A percentile compares a stretch with the other conserved stretches of the same genome.
phyloP scores from a whole-genome alignment of 768 basidiomycete species.

The Mrakia gelida region DNA sequence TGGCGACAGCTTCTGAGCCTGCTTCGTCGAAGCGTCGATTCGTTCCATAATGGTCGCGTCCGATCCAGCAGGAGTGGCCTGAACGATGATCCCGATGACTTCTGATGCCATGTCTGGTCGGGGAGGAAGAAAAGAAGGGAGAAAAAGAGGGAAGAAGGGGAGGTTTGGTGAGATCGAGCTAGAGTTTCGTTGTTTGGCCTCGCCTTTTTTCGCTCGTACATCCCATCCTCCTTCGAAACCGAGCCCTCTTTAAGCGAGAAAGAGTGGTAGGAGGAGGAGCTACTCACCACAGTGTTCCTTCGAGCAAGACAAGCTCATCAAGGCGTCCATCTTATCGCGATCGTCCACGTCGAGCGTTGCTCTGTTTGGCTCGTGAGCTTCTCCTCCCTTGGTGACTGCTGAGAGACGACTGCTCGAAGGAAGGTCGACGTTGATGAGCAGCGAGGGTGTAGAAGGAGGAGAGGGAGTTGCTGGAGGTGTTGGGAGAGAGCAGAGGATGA shows the following conservation, averaged over 20 bases:
- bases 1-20: background rate
- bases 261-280: background rate
- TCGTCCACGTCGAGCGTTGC: background rate
- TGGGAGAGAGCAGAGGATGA: background rate
- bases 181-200: background rate
- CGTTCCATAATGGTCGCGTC: background rate
- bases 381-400: background rate
- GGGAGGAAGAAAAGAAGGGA: background rate
- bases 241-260: background rate
- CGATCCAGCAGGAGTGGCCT: background rate
- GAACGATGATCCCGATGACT: background rate
- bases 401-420: background rate
- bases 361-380: background rate
- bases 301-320: background rate
- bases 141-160: background rate
- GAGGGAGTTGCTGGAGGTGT: background rate
- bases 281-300: background rate
- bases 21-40: background rate
- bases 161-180: too few species aligned
- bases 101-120: background rate
- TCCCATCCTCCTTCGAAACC: background rate
- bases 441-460: background rate
- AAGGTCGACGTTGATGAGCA: background rate
- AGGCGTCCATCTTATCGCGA: background rate
- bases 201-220: background rate